Evolutionary conservation across 768 basidiomycete genomes (phyloP).

Genomic region (Boletus rufocinnamomeus): DNA sequence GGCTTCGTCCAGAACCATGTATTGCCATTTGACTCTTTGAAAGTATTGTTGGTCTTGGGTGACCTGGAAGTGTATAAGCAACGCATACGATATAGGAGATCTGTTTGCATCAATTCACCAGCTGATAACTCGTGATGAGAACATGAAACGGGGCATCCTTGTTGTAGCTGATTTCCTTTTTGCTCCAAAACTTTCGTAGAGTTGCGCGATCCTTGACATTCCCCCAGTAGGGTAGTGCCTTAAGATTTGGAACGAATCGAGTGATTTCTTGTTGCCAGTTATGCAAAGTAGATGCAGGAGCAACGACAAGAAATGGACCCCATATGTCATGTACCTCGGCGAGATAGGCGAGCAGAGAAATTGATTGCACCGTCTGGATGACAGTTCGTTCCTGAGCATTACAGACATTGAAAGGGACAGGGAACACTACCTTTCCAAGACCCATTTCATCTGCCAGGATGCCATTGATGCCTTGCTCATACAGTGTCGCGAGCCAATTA

Average conservation of each 20-base stretch:
- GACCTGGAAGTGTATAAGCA: slow-evolving; percentile 49
- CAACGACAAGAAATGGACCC: slow-evolving; percentile 98
- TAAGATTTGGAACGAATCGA: slow-evolving; percentile 90
- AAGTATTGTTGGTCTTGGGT: slow-evolving; percentile 98
- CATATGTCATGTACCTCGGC: slow-evolving; percentile 98
- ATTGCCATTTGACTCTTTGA: slow-evolving; percentile 98
- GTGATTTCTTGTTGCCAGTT: slow-evolving; percentile 99
- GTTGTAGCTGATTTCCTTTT: slow-evolving; percentile 94
- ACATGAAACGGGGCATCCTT: slow-evolving; percentile 96
- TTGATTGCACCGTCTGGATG: slow-evolving; percentile 91
- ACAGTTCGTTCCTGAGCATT: neutral
- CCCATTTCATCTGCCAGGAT: slow-evolving; percentile 99
- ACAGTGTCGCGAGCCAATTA: slow-evolving; percentile 96
- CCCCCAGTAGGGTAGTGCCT: slow-evolving; percentile 98
- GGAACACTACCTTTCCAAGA: slow-evolving; percentile 68
- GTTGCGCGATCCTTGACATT: slow-evolving; percentile 95
- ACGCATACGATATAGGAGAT: neutral
- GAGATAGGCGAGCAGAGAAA: slow-evolving; percentile 92
- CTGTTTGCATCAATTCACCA: slow-evolving; percentile 51
- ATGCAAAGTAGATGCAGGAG: slow-evolving; percentile 95
- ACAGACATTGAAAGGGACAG: slow-evolving; percentile 11
- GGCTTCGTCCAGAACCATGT: slow-evolving; percentile 99
- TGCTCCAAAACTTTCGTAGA: slow-evolving; percentile 96
- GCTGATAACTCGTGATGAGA: slow-evolving; percentile 94
- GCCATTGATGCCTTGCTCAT: slow-evolving; percentile 99